These are phyloP conservation scores for Corymbia maculata DNA, from an alignment of 345 rosid genomes.

Conservation along the genomic window DNA sequence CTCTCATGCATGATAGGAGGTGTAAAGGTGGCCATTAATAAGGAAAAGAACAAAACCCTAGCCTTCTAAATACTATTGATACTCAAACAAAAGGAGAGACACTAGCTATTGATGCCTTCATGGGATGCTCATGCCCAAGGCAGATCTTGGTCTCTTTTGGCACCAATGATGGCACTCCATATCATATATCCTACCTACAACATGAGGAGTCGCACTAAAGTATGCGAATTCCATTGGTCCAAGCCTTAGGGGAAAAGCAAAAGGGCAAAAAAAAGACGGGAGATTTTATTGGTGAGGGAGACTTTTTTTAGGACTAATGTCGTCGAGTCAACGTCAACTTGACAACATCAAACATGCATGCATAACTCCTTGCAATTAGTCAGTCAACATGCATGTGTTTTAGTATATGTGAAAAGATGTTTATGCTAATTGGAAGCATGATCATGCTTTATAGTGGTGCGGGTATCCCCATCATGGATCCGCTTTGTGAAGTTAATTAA, in stretches of 20 bases:
- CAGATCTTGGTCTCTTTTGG: background rate
- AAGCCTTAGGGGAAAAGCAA: background rate
- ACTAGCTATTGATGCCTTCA: background rate
- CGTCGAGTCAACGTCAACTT: background rate
- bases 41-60: background rate
- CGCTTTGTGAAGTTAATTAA: background rate
- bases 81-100: background rate
- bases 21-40: background rate
- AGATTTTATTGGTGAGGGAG: background rate
- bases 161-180: background rate
- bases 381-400: background rate
- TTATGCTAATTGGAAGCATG: background rate
- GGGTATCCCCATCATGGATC: background rate
- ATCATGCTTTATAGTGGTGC: background rate
- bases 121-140: background rate
- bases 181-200: background rate
- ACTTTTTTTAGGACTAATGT: background rate
- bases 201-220: conserved; percentile 28
- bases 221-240: conserved; percentile 23
- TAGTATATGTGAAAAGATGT: background rate
- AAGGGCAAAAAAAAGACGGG: background rate
- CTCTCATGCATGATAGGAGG: conserved; percentile 21
- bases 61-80: background rate
- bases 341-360: background rate
- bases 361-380: background rate